Percentiles rank a stretch among this genome's conserved stretches.
Evolutionary conservation across 164 flowering plant species (phyloP).

Genomic region (Berberis thunbergii): DNA sequence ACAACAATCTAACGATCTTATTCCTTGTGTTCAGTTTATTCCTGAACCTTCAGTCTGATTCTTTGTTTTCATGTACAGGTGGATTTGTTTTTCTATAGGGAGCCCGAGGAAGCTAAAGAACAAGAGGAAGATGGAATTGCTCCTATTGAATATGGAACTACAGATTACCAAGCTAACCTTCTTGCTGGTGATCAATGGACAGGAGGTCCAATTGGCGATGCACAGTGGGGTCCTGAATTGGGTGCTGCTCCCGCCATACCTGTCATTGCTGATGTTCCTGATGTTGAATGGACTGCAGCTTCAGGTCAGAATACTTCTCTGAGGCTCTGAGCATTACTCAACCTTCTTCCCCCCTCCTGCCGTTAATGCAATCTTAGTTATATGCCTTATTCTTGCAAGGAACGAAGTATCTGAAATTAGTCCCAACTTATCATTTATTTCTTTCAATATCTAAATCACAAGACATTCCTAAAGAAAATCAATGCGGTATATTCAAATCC

Average conservation of each 20-base stretch:
- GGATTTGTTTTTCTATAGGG: slow-evolving; percentile 75
- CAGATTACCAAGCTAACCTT: slow-evolving; percentile 19
- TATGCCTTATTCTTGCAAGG: neutral
- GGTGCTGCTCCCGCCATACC: slow-evolving; percentile 11
- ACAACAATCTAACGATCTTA: neutral
- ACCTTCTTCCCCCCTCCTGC: neutral
- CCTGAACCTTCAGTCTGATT: neutral
- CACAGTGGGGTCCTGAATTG: slow-evolving; percentile 35
- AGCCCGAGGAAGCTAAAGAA: slow-evolving; percentile 60
- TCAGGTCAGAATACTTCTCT: slow-evolving; percentile 22
- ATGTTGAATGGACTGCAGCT: slow-evolving; percentile 23
- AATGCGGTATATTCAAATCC: too few species aligned
- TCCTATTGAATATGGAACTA: slow-evolving; percentile 28
- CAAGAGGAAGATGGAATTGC: slow-evolving; percentile 52
- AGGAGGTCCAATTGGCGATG: slow-evolving; percentile 20
- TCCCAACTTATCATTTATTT: too few species aligned
- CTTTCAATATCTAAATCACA: too few species aligned
- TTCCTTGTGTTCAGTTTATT: neutral
- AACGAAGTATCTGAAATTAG: too few species aligned
- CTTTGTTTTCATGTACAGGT: slow-evolving; percentile 32
- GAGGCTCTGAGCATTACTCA: too few species aligned
- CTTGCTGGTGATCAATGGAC: slow-evolving; percentile 32
- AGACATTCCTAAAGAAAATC: too few species aligned
- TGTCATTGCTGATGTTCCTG: slow-evolving; percentile 15
- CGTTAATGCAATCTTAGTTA: neutral